Conservation (phyloP, 495 filamentous ascomycete species). For the Lichenothelia convexa region DNA sequence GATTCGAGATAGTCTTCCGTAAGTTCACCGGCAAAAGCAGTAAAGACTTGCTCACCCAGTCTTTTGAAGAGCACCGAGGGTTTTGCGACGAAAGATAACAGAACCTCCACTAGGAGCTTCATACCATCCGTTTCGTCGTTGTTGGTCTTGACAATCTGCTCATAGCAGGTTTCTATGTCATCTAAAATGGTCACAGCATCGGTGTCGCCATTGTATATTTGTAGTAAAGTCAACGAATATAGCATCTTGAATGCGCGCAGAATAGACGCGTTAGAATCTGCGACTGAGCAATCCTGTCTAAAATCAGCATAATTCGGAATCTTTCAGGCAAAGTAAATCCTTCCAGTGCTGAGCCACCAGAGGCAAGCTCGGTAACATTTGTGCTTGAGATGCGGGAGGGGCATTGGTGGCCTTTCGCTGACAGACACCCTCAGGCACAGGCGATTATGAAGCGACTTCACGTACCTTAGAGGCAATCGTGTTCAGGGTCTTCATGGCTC, state of each 20-base stretch:
- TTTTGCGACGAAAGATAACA: conserved; percentile 74
- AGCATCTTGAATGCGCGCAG: conserved; percentile 54
- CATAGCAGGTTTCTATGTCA: conserved; percentile 54
- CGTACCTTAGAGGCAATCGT: neutral
- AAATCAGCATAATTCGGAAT: too few species aligned
- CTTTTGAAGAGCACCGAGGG: conserved; percentile 71
- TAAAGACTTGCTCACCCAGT: conserved; percentile 72
- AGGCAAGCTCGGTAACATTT: too few species aligned
- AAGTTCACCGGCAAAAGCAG: conserved; percentile 52
- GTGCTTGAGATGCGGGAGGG: too few species aligned
- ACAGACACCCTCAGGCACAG: too few species aligned
- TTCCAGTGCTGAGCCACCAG: too few species aligned
- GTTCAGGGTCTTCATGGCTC: neutral
- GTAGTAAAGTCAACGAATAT: conserved; percentile 69
- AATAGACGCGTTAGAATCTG: conserved; percentile 12
- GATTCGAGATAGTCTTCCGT: conserved; percentile 55
- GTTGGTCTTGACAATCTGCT: conserved; percentile 34
- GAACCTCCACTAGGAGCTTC: conserved; percentile 65
- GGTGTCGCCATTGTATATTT: conserved; percentile 74
- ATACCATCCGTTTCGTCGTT: conserved; percentile 42
- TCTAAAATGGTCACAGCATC: conserved; percentile 62
- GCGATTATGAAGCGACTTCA: too few species aligned
- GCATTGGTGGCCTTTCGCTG: too few species aligned
- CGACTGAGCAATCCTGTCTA: neutral
- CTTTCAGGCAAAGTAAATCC: too few species aligned